Evolutionary conservation across 495 filamentous ascomycete species (phyloP).

Genomic region (Aspergillus baeticus): DNA sequence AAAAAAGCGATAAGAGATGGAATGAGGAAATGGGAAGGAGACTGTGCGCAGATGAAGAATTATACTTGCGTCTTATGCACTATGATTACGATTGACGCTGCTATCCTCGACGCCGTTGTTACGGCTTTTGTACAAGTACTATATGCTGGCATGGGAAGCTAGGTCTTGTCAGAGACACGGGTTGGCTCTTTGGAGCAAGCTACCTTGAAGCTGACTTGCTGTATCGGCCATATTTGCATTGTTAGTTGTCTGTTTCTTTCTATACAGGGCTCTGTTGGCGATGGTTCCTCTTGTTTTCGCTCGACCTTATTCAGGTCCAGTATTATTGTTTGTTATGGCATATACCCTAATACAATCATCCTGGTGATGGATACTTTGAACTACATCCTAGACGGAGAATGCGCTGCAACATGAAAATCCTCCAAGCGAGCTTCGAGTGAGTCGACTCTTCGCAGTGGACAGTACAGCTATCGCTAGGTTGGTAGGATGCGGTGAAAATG

Average conservation of each 20-base stretch:
- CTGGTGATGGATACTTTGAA: slow-evolving; percentile 22
- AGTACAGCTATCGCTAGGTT: too few species aligned
- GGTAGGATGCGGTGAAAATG: too few species aligned
- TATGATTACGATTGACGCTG: slow-evolving; percentile 26
- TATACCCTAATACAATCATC: slow-evolving; percentile 27
- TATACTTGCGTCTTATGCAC: slow-evolving; percentile 14
- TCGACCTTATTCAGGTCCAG: slow-evolving; percentile 9
- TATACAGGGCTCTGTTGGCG: slow-evolving; percentile 1
- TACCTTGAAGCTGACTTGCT: not conserved
- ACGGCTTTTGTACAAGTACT: slow-evolving; percentile 24
- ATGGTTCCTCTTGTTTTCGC: slow-evolving; percentile 2
- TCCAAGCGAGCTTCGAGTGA: too few species aligned
- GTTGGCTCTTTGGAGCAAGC: slow-evolving; percentile 10
- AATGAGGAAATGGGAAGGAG: not conserved
- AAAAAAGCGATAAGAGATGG: not conserved
- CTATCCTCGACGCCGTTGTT: slow-evolving; percentile 16
- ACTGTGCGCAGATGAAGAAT: slow-evolving; percentile 7
- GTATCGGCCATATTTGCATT: slow-evolving; percentile 9
- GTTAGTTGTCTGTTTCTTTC: slow-evolving; percentile 9
- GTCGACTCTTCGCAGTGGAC: too few species aligned
- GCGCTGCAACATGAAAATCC: too few species aligned
- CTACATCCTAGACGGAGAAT: not conserved
- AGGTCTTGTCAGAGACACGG: slow-evolving; percentile 3
- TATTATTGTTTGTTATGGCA: slow-evolving; percentile 15
- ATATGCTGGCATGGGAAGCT: slow-evolving; percentile 10